phyloP scores from a whole-genome alignment of 306 rosid species.

The Carpinus fangiana region DNA sequence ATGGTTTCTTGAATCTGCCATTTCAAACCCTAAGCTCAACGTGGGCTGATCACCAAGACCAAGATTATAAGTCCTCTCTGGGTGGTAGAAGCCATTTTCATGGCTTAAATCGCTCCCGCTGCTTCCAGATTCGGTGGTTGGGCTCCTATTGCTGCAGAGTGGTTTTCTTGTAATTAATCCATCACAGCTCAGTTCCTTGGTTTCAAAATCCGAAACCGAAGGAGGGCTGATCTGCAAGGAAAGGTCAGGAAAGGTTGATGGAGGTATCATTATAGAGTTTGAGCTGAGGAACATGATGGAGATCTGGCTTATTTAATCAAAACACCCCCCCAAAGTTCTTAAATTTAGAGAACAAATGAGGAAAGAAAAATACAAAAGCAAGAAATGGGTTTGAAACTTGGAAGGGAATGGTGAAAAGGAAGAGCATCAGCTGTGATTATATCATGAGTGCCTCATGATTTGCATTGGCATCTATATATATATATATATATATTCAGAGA shows the following conservation, averaged over 20 bases:
- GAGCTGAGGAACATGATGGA: conserved; percentile 36
- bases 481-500: conserved; percentile 23
- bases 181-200: conserved; percentile 27
- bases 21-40: conserved; percentile 58
- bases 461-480: conserved; percentile 29
- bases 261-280: conserved; percentile 34
- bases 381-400: not conserved
- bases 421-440: conserved; percentile 43
- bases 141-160: conserved; percentile 42
- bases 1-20: conserved; percentile 25
- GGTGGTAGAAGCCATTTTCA: conserved; percentile 42
- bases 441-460: conserved; percentile 85
- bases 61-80: conserved; percentile 15
- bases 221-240: conserved; percentile 83
- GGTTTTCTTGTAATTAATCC: conserved; percentile 30
- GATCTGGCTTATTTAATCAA: conserved; percentile 26
- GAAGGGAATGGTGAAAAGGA: conserved; percentile 20
- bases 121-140: conserved; percentile 64
- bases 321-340: not conserved
- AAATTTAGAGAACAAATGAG: not conserved
- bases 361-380: conserved; percentile 19
- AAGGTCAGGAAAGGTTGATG: conserved; percentile 57
- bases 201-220: conserved; percentile 26
- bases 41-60: conserved; percentile 47
- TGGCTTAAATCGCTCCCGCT: conserved; percentile 81